Evolutionary conservation across 345 rosid species (phyloP), one percentile per base, ranked within the genome.

Genomic region (Clausena lansium): DNA sequence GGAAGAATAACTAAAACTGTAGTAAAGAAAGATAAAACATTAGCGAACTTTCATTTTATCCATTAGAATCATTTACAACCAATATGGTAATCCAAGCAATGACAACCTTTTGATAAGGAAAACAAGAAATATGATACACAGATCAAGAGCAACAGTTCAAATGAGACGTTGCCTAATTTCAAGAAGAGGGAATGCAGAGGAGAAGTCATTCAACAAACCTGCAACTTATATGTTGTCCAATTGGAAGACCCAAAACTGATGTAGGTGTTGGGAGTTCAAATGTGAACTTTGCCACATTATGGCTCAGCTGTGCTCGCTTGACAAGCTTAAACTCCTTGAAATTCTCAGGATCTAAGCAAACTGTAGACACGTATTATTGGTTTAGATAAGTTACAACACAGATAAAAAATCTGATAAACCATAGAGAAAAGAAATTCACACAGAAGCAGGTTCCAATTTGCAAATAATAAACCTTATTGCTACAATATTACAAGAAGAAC

Each of bases 141-240:
- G 54, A 67, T 54, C 73, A 67, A 35, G 7, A 24, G 45, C 9
- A 76, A 76, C 27, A 36, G 58, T 28, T 64, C 28, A n/a, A 50
- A 65, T 50, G 33, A 54, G 33, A 75, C 17, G 28, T 36, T 25
- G 3, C 27, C 20, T 67, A 1, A 36, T 25, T 67, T 65, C 24
- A 36, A 10, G 8, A 35, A 25, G 36, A 59, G 63, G 41, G 32
- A 1, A 27, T 76, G 17, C 33, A 24, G 14, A 55, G 70, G 72
- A 50, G 20, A 14, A 77, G 41, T 60, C 35, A 80, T 13, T 59
- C 65, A 75, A 73, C 64, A 68, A 78, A 95, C 99, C 90, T 93
- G 98, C 99, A 95, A 82, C 98, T 93, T 76, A 95, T 90, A 74
- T 95, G 98, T 64, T 95, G 98, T 76, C 99, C 99, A 83, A 95